phyloP scores from a whole-genome alignment of 768 basidiomycete genomes.

The Calocybe indica region DNA sequence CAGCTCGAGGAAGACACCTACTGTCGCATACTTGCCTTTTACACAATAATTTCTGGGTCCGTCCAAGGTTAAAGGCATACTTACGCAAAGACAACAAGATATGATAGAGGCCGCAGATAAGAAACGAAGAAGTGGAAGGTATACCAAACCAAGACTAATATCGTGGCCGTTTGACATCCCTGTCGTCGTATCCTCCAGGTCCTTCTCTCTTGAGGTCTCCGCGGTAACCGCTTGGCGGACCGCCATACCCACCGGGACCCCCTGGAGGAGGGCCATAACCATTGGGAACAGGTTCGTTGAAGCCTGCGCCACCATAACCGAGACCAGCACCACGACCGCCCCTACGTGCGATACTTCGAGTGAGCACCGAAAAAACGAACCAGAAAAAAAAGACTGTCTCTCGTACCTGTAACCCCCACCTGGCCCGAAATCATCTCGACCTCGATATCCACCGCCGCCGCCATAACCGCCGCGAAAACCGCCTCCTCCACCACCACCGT shows the following conservation, averaged over 20 bases:
- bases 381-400: background rate
- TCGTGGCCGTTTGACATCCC: slow-evolving; percentile 76
- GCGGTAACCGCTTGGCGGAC: slow-evolving; percentile 52
- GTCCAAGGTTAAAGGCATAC: background rate
- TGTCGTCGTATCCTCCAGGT: slow-evolving; percentile 75
- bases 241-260: slow-evolving; percentile 33
- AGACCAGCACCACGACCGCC: slow-evolving; percentile 70
- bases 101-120: background rate
- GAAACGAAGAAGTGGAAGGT: slow-evolving; percentile 14
- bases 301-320: slow-evolving; percentile 61
- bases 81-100: slow-evolving; percentile 2
- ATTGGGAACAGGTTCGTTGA: slow-evolving; percentile 45
- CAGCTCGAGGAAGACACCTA: no score
- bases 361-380: slow-evolving; percentile 4
- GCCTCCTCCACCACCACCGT: slow-evolving; percentile 29
- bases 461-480: slow-evolving; percentile 36
- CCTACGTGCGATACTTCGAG: slow-evolving; percentile 21
- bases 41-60: no score
- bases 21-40: no score
- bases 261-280: slow-evolving; percentile 40
- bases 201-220: slow-evolving; percentile 75
- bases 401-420: slow-evolving; percentile 47
- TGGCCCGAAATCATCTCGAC: slow-evolving; percentile 28
- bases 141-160: slow-evolving; percentile 43
- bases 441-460: slow-evolving; percentile 24